These are phyloP conservation scores for Ascoidea asiatica DNA, from an alignment of 805 yeast species.

Conservation along the genomic window DNA sequence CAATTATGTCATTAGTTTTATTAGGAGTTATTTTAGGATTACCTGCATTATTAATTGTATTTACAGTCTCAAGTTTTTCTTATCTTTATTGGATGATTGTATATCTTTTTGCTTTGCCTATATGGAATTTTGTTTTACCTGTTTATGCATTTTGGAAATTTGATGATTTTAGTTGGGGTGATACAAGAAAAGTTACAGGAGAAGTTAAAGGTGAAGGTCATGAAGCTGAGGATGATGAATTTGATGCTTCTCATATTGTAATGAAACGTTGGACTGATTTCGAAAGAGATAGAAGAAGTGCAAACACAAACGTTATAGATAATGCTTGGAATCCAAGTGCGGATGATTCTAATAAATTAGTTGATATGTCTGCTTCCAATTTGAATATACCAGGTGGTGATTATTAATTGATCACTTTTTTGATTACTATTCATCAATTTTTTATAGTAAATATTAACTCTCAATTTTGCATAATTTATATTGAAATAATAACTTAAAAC, in stretches of 20 bases:
- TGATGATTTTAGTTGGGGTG: slow-evolving; percentile 96
- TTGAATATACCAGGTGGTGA: too few relatives aligned
- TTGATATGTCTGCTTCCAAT: too few relatives aligned
- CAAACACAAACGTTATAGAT: slow-evolving; percentile 16
- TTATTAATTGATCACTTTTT: too few relatives aligned
- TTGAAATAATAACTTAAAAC: too few relatives aligned
- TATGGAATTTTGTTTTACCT: slow-evolving; percentile 88
- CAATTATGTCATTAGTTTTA: slow-evolving; percentile 60
- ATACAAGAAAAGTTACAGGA: slow-evolving; percentile 67
- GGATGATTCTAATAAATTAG: not conserved
- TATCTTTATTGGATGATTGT: slow-evolving; percentile 71
- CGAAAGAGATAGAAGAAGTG: slow-evolving; percentile 45
- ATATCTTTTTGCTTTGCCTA: slow-evolving; percentile 72
- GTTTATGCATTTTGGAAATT: slow-evolving; percentile 86
- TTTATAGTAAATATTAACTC: too few relatives aligned
- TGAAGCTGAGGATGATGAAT: slow-evolving; percentile 55
- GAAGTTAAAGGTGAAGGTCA: slow-evolving; percentile 57
- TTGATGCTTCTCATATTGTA: slow-evolving; percentile 79
- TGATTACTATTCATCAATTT: too few relatives aligned
- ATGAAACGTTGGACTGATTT: slow-evolving; percentile 95
- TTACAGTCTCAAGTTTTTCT: slow-evolving; percentile 63
- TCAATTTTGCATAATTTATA: too few relatives aligned
- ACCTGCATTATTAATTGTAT: slow-evolving; percentile 69
- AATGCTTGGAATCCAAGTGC: slow-evolving; percentile 28
- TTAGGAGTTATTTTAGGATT: slow-evolving; percentile 72